Conservation (phyloP, 345 rosid genomes). For the Clausena lansium region DNA sequence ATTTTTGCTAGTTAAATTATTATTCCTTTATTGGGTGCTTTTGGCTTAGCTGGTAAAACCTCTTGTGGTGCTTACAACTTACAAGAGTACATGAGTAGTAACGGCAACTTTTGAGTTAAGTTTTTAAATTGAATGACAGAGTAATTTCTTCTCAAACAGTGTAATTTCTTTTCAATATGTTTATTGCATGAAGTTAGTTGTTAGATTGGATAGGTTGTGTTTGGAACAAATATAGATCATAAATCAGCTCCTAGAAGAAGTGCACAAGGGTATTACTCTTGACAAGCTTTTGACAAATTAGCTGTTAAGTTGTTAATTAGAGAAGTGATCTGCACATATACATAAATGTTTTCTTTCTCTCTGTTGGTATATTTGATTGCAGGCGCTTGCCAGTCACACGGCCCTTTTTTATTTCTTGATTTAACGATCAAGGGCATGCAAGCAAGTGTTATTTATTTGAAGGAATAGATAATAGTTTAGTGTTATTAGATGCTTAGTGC, state of each 20-base stretch:
- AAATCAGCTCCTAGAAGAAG: not conserved
- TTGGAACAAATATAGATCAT: not conserved
- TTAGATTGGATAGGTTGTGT: not conserved
- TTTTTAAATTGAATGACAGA: not conserved
- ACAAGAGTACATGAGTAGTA: not conserved
- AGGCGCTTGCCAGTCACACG: too few relatives aligned
- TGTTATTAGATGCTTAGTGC: not conserved
- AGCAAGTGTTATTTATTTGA: not conserved
- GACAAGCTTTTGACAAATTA: not conserved
- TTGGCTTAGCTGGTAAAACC: not conserved
- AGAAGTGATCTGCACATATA: not conserved
- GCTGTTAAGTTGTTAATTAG: not conserved
- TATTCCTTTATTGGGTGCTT: not conserved
- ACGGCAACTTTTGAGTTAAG: not conserved
- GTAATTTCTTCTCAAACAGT: not conserved
- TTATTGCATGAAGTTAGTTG: not conserved
- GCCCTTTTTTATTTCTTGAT: not conserved
- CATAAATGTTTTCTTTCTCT: not conserved
- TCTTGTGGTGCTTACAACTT: not conserved
- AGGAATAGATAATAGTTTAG: not conserved
- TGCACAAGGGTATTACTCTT: not conserved
- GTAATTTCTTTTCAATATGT: too few relatives aligned
- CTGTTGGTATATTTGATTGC: not conserved
- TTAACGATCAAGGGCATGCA: not conserved
- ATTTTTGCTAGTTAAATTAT: not conserved